A percentile compares a stretch with the other conserved stretches of the same genome.
Evolutionary conservation across 2,329 filamentous ascomycete species (phyloP).

Genomic region (Diplodia sapinea): DNA sequence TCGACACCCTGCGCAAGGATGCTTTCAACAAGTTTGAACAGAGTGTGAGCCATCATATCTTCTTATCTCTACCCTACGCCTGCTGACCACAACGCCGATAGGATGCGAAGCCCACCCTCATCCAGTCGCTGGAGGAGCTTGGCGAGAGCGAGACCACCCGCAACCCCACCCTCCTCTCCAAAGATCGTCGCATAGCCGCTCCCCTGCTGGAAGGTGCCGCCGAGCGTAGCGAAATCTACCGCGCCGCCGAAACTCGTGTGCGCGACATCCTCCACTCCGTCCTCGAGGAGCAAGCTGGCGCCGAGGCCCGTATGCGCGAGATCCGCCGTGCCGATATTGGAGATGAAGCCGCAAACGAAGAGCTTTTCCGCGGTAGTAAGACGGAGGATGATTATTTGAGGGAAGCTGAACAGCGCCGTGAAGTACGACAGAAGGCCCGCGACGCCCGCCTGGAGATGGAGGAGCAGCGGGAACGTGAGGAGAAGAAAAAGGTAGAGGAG

Average conservation of each 20-base stretch:
- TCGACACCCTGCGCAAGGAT: constrained; percentile 77
- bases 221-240: constrained; percentile 77
- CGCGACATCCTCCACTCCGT: constrained; percentile 69
- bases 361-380: constrained; percentile 69
- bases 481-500: constrained; percentile 62
- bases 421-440: constrained; percentile 66
- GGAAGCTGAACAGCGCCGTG: constrained; percentile 66
- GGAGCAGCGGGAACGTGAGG: constrained; percentile 59
- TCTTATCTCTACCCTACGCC: not conserved
- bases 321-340: constrained; percentile 72
- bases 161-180: constrained; percentile 73
- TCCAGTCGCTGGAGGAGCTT: constrained; percentile 69
- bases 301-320: constrained; percentile 72
- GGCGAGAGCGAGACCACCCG: constrained; percentile 76
- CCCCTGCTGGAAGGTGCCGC: constrained; percentile 79
- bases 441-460: constrained; percentile 65
- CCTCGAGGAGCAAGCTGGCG: constrained; percentile 58
- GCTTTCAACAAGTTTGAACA: constrained; percentile 76
- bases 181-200: constrained; percentile 75
- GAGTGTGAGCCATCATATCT: constrained; percentile 59
- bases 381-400: constrained; percentile 75
- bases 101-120: constrained; percentile 73
- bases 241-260: constrained; percentile 71
- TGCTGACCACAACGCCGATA: constrained; percentile 43
- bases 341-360: constrained; percentile 69